Evolutionary conservation across 2,329 filamentous ascomycete genomes (phyloP).

Genomic region (Endoconidiophora polonica): DNA sequence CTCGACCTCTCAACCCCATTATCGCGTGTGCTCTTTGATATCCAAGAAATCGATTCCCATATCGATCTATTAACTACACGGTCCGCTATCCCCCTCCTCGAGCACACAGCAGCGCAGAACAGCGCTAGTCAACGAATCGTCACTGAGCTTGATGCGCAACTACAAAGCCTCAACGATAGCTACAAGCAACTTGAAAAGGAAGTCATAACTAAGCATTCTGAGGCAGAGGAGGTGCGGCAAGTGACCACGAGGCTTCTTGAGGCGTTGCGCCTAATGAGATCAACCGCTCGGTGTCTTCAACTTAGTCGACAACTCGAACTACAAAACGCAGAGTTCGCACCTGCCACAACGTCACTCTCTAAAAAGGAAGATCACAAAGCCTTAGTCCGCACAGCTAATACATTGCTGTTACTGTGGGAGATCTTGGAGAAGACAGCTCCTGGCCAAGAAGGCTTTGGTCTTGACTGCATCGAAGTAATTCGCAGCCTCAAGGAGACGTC

Average conservation of each 20-base stretch:
- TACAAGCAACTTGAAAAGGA: slow-evolving; percentile 77
- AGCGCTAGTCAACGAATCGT: slow-evolving; percentile 57
- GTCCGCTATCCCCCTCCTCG: slow-evolving; percentile 63
- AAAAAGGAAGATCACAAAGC: slow-evolving; percentile 58
- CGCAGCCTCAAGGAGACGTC: slow-evolving; percentile 53
- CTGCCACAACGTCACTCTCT: slow-evolving; percentile 19
- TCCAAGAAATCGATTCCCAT: slow-evolving; percentile 91
- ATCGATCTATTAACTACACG: slow-evolving; percentile 80
- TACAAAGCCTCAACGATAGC: slow-evolving; percentile 64
- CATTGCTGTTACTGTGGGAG: slow-evolving; percentile 58
- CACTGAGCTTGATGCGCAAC: slow-evolving; percentile 60
- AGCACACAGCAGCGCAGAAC: slow-evolving; percentile 59
- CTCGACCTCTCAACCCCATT: slow-evolving; percentile 89
- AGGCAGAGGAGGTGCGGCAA: slow-evolving; percentile 64
- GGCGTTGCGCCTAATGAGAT: slow-evolving; percentile 59
- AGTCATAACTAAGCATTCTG: slow-evolving; percentile 69
- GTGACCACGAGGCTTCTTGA: slow-evolving; percentile 67
- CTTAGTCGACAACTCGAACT: slow-evolving; percentile 74
- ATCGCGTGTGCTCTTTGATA: slow-evolving; percentile 85
- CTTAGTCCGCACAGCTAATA: slow-evolving; percentile 67
- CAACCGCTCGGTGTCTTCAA: slow-evolving; percentile 62
- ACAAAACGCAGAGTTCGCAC: slow-evolving; percentile 57
- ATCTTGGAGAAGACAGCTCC: slow-evolving; percentile 49
- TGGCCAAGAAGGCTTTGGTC: slow-evolving; percentile 58
- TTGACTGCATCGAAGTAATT: slow-evolving; percentile 59